phyloP scores from a whole-genome alignment of 768 basidiomycete genomes.

The Sistotremastrum suecicum region DNA sequence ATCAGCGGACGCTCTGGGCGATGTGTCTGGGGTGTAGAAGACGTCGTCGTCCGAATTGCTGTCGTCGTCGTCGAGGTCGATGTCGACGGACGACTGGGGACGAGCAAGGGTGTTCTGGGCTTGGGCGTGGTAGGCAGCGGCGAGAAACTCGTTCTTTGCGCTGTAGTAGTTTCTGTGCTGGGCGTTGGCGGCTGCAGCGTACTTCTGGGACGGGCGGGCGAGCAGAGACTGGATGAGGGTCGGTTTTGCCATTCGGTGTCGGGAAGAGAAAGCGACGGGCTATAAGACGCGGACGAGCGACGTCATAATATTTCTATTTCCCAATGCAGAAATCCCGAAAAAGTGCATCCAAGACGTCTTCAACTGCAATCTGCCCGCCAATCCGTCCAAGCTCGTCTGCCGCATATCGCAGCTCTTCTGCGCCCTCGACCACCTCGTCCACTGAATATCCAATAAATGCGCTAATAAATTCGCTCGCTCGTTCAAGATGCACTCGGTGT shows the following conservation, averaged over 20 bases:
- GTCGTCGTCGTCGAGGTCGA: conserved; percentile 3
- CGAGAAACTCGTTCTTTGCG: conserved; percentile 34
- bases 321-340: conserved; percentile 87
- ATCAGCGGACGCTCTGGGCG: conserved; percentile 35
- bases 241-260: conserved; percentile 32
- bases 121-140: conserved; percentile 12
- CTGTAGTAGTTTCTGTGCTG: conserved; percentile 33
- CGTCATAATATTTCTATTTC: conserved; percentile 29
- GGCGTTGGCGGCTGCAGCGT: conserved; percentile 20
- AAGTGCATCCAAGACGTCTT: conserved; percentile 71
- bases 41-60: conserved; percentile 30
- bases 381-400: conserved; percentile 72
- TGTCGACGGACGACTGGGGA: conserved; percentile 8
- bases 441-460: conserved; percentile 38
- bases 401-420: conserved; percentile 82
- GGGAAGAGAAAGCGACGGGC: too few species aligned
- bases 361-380: conserved; percentile 67
- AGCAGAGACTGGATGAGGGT: conserved; percentile 48
- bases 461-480: conserved; percentile 43
- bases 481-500: conserved; percentile 64
- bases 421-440: conserved; percentile 67
- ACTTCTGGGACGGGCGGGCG: conserved; percentile 49
- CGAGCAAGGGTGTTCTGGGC: conserved; percentile 4
- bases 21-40: conserved; percentile 50
- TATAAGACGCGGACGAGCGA: too few species aligned